phyloP scores from a whole-genome alignment of 257 asterid genomes.

The Nyctanthes arbortristis region DNA sequence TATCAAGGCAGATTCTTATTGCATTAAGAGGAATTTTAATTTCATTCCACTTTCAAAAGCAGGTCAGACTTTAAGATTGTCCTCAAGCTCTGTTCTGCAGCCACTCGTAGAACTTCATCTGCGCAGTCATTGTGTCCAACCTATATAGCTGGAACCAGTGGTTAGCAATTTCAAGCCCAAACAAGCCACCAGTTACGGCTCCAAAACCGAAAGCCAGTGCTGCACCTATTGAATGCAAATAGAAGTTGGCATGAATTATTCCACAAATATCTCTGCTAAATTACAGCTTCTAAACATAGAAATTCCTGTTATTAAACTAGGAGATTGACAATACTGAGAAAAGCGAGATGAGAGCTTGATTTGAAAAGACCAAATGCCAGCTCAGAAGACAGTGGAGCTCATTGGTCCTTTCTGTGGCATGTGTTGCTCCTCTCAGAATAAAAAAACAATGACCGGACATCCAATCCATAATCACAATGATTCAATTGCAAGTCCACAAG shows the following conservation, averaged over 20 bases:
- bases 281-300: not conserved
- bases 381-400: not conserved
- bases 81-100: conserved; percentile 69
- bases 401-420: not conserved
- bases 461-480: not conserved
- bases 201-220: conserved; percentile 76
- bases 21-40: conserved; percentile 4
- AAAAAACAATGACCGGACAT: too few relatives aligned
- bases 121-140: conserved; percentile 72
- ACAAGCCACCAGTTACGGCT: conserved; percentile 69
- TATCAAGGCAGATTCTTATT: conserved; percentile 21
- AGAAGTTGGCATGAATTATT: conserved; percentile 5
- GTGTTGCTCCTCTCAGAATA: not conserved
- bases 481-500: not conserved
- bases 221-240: conserved; percentile 54
- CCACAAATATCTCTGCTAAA: not conserved
- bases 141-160: conserved; percentile 78
- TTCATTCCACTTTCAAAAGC: conserved; percentile 2
- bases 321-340: not conserved
- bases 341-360: not conserved
- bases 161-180: conserved; percentile 77
- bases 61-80: conserved; percentile 17
- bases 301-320: not conserved
- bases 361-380: not conserved
- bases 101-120: conserved; percentile 88